Evolutionary conservation across 805 yeast species (phyloP), one percentile per base, ranked within the genome.

Genomic region (Pichia californica): DNA sequence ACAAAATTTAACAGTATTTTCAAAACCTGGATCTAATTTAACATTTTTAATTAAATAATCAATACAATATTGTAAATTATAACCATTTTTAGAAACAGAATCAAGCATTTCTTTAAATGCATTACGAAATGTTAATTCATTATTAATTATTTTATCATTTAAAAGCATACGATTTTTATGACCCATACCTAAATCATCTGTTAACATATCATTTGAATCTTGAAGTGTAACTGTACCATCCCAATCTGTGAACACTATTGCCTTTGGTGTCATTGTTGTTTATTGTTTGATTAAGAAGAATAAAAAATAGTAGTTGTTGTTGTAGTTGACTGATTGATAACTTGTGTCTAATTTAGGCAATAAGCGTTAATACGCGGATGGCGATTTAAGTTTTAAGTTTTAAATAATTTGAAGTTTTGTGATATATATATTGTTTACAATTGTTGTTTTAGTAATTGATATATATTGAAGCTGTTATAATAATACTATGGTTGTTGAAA

Each of bases 141-240:
- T 95, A 46, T 77, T 75, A 40, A 91, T 70, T 52, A 91, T 83
- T 49, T 76, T 75, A 46, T 81, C 80, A 64, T 86, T 87, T 47
- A 91, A 69, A 26, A 67, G 78, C 44, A 70, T 65, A 53, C 99
- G 76, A 50, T 73, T 71, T 23, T 71, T 78, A 38, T 68, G 66
- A 3, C 98, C 98, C 62, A 88, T 83, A 4, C 99, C 99, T 19
- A 83, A 69, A 54, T 77, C 77, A 61, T 93, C 98, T 8, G 97
- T 89, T 50, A 93, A 68, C 61, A 72, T 84, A 63, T 93, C 98
- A 62, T 93, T 93, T 47, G 96, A 85, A 63, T 93, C 99, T 62
- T 91, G 95, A 47, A 85, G 68, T 11, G 99, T 93, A 51, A 93
- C 93, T 2, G 99, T 93, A 25, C 99, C 99, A 62, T 93, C 99